phyloP scores from a whole-genome alignment of 2,329 filamentous ascomycete species.

The Catunica adiposa region DNA sequence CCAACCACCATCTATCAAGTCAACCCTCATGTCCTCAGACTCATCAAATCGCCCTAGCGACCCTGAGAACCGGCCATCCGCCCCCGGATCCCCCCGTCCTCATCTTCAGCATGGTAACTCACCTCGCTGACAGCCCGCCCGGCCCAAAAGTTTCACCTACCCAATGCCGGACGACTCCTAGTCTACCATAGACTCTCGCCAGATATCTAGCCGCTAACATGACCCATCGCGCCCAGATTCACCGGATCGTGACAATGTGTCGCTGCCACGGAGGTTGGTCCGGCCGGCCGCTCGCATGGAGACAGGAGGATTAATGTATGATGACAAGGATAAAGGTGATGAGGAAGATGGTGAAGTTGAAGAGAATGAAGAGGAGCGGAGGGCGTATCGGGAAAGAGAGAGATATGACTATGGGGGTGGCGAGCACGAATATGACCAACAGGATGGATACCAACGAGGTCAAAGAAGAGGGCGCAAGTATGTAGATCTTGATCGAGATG shows the following conservation, averaged over 20 bases:
- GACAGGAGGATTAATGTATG: slow-evolving; percentile 22
- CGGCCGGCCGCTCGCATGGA: slow-evolving; percentile 16
- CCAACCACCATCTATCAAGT: neutral
- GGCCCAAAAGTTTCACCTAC: neutral
- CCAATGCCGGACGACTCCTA: neutral
- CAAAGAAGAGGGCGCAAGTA: slow-evolving; percentile 3
- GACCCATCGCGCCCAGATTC: slow-evolving; percentile 22
- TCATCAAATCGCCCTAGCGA: neutral
- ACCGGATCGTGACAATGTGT: slow-evolving; percentile 27
- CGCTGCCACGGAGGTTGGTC: slow-evolving; percentile 22
- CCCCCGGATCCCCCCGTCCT: slow-evolving; percentile 19
- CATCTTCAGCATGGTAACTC: slow-evolving; percentile 35
- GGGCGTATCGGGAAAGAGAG: neutral
- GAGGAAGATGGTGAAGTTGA: slow-evolving; percentile 17
- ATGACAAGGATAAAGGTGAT: slow-evolving; percentile 19
- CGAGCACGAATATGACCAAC: slow-evolving; percentile 16
- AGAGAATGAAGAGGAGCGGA: slow-evolving; percentile 2
- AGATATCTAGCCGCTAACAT: slow-evolving; percentile 25
- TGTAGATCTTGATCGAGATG: slow-evolving; percentile 15
- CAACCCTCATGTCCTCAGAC: slow-evolving; percentile 5
- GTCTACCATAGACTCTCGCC: neutral
- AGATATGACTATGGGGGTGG: slow-evolving; percentile 12
- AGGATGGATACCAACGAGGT: slow-evolving; percentile 6
- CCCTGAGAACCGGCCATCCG: slow-evolving; percentile 2
- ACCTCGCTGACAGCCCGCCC: slow-evolving; percentile 15